phyloP scores from a whole-genome alignment of 805 yeast species.

The Geotrichum ghanense region DNA sequence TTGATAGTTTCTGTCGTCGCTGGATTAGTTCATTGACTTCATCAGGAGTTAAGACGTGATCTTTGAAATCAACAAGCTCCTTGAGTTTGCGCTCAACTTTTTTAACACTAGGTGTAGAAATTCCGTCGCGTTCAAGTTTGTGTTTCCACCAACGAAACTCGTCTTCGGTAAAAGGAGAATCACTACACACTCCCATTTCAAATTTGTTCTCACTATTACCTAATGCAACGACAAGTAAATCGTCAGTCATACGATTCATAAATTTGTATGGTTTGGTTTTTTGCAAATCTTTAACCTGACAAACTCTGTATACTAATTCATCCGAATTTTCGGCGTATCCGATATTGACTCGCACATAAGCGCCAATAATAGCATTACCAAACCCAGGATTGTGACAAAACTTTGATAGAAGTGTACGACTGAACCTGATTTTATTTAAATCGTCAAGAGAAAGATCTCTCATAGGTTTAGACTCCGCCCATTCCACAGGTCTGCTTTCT shows the following conservation, averaged over 20 bases:
- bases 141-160: slow-evolving; percentile 64
- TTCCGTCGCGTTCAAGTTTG: slow-evolving; percentile 47
- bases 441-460: slow-evolving; percentile 46
- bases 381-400: slow-evolving; percentile 78
- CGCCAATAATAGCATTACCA: slow-evolving; percentile 53
- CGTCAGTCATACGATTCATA: slow-evolving; percentile 39
- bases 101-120: slow-evolving; percentile 49
- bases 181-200: slow-evolving; percentile 72
- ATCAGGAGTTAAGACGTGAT: slow-evolving; percentile 51
- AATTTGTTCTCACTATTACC: slow-evolving; percentile 65
- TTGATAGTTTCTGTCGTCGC: slow-evolving; percentile 51
- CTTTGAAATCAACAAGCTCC: slow-evolving; percentile 51
- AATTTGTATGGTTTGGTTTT: slow-evolving; percentile 37
- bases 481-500: slow-evolving; percentile 37
- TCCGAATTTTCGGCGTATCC: slow-evolving; percentile 57
- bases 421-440: slow-evolving; percentile 62
- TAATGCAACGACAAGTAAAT: slow-evolving; percentile 64
- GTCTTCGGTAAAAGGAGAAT: slow-evolving; percentile 53
- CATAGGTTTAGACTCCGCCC: slow-evolving; percentile 31
- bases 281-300: slow-evolving; percentile 59
- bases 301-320: slow-evolving; percentile 66
- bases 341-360: slow-evolving; percentile 74
- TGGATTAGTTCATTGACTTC: slow-evolving; percentile 72
- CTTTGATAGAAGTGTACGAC: slow-evolving; percentile 64
- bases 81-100: slow-evolving; percentile 53